These are phyloP conservation scores for Suhomyces faveliae DNA, from an alignment of 805 yeast species.

Conservation along the genomic window DNA sequence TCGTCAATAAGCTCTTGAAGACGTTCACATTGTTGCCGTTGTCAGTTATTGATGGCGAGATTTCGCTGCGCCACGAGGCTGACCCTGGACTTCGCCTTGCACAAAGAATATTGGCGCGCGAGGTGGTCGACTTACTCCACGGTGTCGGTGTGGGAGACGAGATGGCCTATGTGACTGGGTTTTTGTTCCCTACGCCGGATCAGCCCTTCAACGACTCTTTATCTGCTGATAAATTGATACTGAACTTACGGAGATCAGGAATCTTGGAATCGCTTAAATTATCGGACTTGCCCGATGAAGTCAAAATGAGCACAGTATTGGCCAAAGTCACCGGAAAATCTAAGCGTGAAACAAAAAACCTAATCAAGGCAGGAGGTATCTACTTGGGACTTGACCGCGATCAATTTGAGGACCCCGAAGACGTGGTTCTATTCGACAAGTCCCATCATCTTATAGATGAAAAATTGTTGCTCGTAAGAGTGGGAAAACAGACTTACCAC, in stretches of 20 bases:
- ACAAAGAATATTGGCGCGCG: slow-evolving; percentile 75
- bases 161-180: slow-evolving; percentile 64
- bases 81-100: slow-evolving; percentile 69
- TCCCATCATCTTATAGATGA: slow-evolving; percentile 55
- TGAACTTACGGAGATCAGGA: slow-evolving; percentile 58
- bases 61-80: slow-evolving; percentile 50
- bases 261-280: slow-evolving; percentile 41
- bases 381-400: slow-evolving; percentile 62
- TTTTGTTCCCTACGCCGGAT: slow-evolving; percentile 60
- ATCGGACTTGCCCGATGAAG: slow-evolving; percentile 24
- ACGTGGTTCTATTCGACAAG: slow-evolving; percentile 45
- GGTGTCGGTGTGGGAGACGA: slow-evolving; percentile 74
- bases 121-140: slow-evolving; percentile 83
- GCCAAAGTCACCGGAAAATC: slow-evolving; percentile 48
- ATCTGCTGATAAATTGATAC: slow-evolving; percentile 48
- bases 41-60: slow-evolving; percentile 47
- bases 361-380: slow-evolving; percentile 69
- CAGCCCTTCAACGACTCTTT: slow-evolving; percentile 47
- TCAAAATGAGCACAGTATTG: slow-evolving; percentile 54
- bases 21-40: slow-evolving; percentile 78
- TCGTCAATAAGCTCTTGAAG: slow-evolving; percentile 64
- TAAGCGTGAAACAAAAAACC: slow-evolving; percentile 57
- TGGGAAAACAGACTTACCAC: slow-evolving; percentile 71
- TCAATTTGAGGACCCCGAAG: slow-evolving; percentile 50
- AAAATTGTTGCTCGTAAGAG: slow-evolving; percentile 59